Evolutionary conservation across 768 basidiomycete species (phyloP).

Genomic region (Dioszegia crocea): DNA sequence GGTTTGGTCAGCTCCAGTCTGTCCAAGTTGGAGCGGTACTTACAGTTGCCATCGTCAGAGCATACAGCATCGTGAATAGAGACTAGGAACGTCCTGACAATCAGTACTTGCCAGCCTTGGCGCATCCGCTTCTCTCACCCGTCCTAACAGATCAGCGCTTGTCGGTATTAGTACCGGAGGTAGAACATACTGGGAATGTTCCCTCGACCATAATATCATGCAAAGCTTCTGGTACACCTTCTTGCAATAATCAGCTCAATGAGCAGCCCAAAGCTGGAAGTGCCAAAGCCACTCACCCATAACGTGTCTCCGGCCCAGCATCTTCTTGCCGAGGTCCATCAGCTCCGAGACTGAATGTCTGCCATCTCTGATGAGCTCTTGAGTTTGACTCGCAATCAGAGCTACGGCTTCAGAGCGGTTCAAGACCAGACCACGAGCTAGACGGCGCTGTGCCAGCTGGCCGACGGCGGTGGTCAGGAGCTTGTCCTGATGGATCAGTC

Average conservation of each 20-base stretch:
- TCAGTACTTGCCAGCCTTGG: neutral
- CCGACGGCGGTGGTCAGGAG: constrained; percentile 54
- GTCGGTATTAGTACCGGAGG: neutral
- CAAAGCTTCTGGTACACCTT: constrained; percentile 65
- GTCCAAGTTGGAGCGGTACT: constrained; percentile 8
- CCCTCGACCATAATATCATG: constrained; percentile 93
- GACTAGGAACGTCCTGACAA: constrained; percentile 68
- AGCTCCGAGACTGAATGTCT: constrained; percentile 74
- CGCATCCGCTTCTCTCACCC: constrained; percentile 18
- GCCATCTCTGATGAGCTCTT: constrained; percentile 93
- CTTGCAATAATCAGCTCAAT: neutral
- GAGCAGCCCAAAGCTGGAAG: neutral
- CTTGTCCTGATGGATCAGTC: constrained; percentile 39
- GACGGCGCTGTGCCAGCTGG: constrained; percentile 83
- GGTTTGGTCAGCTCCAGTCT: neutral
- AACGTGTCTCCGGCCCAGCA: constrained; percentile 86
- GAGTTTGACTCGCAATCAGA: constrained; percentile 84
- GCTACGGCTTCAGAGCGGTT: constrained; percentile 85
- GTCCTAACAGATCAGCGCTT: constrained; percentile 20
- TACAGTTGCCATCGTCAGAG: constrained; percentile 66
- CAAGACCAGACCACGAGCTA: constrained; percentile 84
- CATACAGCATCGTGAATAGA: constrained; percentile 94
- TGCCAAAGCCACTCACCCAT: constrained; percentile 51
- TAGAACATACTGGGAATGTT: constrained; percentile 71
- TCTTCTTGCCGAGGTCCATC: constrained; percentile 86